Evolutionary conservation across 208 protist species (phyloP), one percentile per base, ranked within the genome.

Genomic region (Leishmania braziliensis): DNA sequence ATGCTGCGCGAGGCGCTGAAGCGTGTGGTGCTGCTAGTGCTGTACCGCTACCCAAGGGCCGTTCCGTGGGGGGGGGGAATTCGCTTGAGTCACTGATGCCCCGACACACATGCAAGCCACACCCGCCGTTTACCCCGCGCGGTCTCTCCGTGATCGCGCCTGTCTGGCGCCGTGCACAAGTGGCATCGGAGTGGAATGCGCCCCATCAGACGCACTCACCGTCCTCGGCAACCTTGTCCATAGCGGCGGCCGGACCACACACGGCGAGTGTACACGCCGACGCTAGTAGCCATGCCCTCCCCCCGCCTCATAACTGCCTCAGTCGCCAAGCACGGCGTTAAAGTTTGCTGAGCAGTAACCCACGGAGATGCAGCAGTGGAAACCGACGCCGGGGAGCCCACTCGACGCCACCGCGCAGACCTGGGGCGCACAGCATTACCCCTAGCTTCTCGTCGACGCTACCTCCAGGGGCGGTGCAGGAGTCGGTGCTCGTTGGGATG

Each of bases 31-130:
- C 68, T 82, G 33, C 73, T 89, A 76, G 88, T 91, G 4, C 60
- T 81, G 5, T 80, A 85, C 63, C 82, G 83, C 69, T 89, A 89
- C 63, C 85, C 85, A 43, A 68, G 68, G 0, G 74, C 62, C 46
- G 79, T 80, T 26, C 82, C 82, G 60, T 91, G 85, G 84, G 88
- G 82, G 82, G 33, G 82, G 82, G 82, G 33, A 78, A 79, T 72
- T 50, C 74, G 73, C 50, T 86, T 20, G 54, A 77, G 73, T 43
- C 54, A 46, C 50, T 36, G 29, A 65, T 77, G 50, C 54, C 73
- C 18, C 54, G 53, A 43, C 33, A 51, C 73, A 62, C 3, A 48
- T 16, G 23, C 73, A 36, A 43, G 51, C 54, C 73, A n/a, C 73
- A 9, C 53, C 54, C 50, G 53, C 73, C 53, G 14, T 65, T 29